Percentiles rank a stretch among this genome's conserved stretches.
phyloP scores from a whole-genome alignment of 169 alveolate species.

The Plasmodium gonderi region DNA sequence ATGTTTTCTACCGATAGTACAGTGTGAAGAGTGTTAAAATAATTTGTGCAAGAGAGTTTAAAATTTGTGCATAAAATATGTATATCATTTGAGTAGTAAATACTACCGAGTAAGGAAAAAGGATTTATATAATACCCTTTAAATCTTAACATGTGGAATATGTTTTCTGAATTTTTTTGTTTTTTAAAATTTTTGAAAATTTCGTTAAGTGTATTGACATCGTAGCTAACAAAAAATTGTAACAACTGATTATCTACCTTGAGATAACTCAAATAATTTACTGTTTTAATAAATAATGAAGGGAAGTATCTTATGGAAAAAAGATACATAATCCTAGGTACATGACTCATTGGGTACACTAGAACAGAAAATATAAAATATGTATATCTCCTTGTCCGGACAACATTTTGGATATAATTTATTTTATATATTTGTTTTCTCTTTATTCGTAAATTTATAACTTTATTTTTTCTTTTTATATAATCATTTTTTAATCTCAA shows the following conservation, averaged over 20 bases:
- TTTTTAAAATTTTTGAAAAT: not conserved
- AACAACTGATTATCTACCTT: slow-evolving; percentile 11
- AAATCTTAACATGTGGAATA: slow-evolving; percentile 29
- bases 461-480: slow-evolving; percentile 59
- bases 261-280: slow-evolving; percentile 22
- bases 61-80: slow-evolving; percentile 8
- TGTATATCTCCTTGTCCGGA: slow-evolving; percentile 14
- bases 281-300: slow-evolving; percentile 42
- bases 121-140: slow-evolving; percentile 41
- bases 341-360: not conserved
- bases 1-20: slow-evolving; percentile 4
- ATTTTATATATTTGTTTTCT: slow-evolving; percentile 22
- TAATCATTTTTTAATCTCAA: slow-evolving; percentile 45
- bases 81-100: slow-evolving; percentile 28
- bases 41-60: not conserved
- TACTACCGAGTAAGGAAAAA: slow-evolving; percentile 54
- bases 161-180: not conserved
- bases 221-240: not conserved
- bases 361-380: slow-evolving; percentile 57
- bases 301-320: slow-evolving; percentile 55
- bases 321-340: slow-evolving; percentile 35
- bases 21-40: slow-evolving; percentile 44
- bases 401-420: slow-evolving; percentile 29
- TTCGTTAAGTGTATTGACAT: not conserved
- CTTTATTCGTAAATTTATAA: not conserved